These are phyloP conservation scores for Verticillium tricorpus DNA, from an alignment of 2,329 filamentous ascomycete genomes.

Conservation along the genomic window DNA sequence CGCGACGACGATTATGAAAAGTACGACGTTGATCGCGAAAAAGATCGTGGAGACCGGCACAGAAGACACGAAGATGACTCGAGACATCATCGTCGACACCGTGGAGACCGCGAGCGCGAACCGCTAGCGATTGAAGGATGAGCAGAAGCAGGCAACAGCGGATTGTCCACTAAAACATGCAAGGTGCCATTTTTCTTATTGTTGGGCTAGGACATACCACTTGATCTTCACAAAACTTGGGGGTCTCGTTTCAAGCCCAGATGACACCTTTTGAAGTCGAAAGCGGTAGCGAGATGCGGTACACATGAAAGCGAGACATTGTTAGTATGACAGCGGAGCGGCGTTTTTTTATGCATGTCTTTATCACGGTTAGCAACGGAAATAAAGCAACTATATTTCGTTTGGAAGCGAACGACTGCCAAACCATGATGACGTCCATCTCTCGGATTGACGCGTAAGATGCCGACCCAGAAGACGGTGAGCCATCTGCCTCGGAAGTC, in stretches of 20 bases:
- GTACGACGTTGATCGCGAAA: conserved; percentile 23
- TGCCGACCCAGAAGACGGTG: not conserved
- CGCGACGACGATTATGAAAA: conserved; percentile 32
- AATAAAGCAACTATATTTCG: too few relatives aligned
- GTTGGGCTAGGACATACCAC: not conserved
- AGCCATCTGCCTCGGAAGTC: not conserved
- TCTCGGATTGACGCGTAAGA: too few relatives aligned
- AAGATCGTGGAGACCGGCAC: conserved; percentile 19
- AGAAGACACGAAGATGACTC: conserved; percentile 22
- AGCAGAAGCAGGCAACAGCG: not conserved
- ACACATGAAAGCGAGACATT: not conserved
- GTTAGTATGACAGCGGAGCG: not conserved
- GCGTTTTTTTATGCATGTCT: not conserved
- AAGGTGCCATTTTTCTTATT: not conserved
- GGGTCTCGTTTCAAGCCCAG: not conserved
- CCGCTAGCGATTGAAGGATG: conserved; percentile 8
- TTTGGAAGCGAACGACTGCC: not conserved
- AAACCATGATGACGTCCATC: not conserved
- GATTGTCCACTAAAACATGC: not conserved
- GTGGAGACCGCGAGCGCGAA: conserved; percentile 17
- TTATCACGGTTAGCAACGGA: not conserved
- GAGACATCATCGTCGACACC: conserved; percentile 20
- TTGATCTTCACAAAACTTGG: not conserved
- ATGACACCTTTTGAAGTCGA: not conserved
- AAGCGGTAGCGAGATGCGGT: not conserved